Evolutionary conservation across 2,329 filamentous ascomycete species (phyloP).

Genomic region (Dothistroma septosporum): DNA sequence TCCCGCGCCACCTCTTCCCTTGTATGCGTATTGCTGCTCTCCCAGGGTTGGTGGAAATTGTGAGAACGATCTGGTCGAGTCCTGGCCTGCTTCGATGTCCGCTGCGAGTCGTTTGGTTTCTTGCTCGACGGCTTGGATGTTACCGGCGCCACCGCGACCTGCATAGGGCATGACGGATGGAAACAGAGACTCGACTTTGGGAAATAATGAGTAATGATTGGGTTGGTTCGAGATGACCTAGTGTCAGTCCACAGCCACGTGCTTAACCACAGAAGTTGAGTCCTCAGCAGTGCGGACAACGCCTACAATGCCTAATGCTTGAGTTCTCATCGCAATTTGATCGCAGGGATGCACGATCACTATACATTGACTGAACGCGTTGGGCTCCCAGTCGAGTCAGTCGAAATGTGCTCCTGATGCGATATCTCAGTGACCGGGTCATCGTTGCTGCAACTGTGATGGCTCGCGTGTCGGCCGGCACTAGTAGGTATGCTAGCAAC

Average conservation of each 20-base stretch:
- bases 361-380: not conserved
- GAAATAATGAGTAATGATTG: too few relatives aligned
- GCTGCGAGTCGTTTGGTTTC: slow-evolving; percentile 31
- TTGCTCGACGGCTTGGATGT: slow-evolving; percentile 34
- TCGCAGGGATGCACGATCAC: not conserved
- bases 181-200: not conserved
- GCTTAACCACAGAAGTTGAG: not conserved
- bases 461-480: not conserved
- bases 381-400: not conserved
- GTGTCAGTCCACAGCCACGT: not conserved
- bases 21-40: slow-evolving; percentile 42
- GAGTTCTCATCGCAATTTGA: not conserved
- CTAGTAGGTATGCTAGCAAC: not conserved
- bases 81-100: slow-evolving; percentile 40
- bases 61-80: slow-evolving; percentile 12
- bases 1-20: slow-evolving; percentile 45
- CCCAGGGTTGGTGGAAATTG: slow-evolving; percentile 10
- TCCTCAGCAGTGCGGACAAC: not conserved
- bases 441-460: not conserved
- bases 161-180: slow-evolving; percentile 12
- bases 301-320: too few relatives aligned
- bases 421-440: not conserved
- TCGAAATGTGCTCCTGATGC: not conserved
- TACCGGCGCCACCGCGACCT: slow-evolving; percentile 46
- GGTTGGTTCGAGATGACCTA: not conserved